phyloP scores from a whole-genome alignment of 345 rosid species.

The Noccaea caerulescens region DNA sequence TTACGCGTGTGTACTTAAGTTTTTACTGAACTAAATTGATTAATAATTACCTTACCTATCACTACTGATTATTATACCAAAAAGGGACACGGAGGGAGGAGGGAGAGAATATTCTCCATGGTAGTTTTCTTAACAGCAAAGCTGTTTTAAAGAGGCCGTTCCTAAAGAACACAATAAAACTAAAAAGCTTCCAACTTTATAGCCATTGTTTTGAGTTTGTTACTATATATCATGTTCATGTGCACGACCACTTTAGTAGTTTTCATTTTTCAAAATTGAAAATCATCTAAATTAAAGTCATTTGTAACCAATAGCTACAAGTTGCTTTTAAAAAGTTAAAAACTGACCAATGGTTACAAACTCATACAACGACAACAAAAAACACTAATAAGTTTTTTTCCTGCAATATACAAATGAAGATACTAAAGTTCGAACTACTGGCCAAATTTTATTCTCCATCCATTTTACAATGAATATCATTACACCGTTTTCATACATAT shows the following conservation, averaged over 20 bases:
- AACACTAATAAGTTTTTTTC: too few species aligned
- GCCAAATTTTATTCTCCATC: too few species aligned
- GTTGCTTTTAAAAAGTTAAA: neutral
- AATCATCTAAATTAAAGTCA: constrained; percentile 14
- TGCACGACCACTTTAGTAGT: constrained; percentile 31
- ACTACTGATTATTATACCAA: neutral
- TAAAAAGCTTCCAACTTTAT: constrained; percentile 31
- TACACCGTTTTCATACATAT: too few species aligned
- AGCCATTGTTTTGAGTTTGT: constrained; percentile 26
- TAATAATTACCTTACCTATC: neutral
- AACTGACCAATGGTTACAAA: constrained; percentile 22
- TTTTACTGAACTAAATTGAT: neutral
- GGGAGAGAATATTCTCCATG: constrained; percentile 18
- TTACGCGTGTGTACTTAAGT: neutral
- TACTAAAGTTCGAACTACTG: too few species aligned
- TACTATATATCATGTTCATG: constrained; percentile 39
- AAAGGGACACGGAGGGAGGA: neutral
- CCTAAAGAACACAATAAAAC: constrained; percentile 20
- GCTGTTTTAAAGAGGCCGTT: constrained; percentile 34
- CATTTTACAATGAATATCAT: too few species aligned
- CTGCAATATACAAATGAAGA: too few species aligned
- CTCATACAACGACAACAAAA: constrained; percentile 14
- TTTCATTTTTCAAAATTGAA: neutral
- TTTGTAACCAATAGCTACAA: constrained; percentile 11
- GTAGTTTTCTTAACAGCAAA: constrained; percentile 43